Base-by-base conservation (phyloP, 257 asterid species). In the Cynanchum wilfordii region DNA sequence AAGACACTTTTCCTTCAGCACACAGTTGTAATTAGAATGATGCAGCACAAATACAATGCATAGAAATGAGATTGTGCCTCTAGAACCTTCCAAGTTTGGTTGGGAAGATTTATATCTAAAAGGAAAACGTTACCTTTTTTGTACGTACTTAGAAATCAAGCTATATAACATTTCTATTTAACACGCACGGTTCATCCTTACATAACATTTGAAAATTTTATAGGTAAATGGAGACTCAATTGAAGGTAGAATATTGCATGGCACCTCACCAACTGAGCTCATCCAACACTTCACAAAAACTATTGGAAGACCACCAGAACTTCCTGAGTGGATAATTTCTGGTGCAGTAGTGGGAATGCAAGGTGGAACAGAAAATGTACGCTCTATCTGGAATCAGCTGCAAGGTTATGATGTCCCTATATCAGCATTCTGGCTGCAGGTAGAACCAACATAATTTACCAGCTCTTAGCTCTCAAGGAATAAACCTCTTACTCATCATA, bases 351-450 rank as follows among this genome's bases (percentile, higher is more conserved):
- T 93, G 71, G 98, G 98, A 68, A 86, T 93, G 91, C 98, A 93
- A 79, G 98, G 98, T 12, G 98, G 98, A 73, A 91, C 96, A 1
- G 80, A 84, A 51, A 74, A 76, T 1, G 95, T 93, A 9, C 87
- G 88, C 64, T 36, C 54, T 13, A 71, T 81, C 68, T 93, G 89
- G 97, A 83, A 86, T 16, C 79, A 88, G 75, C 86, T 93, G 62
- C 82, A 80, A 72, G 75, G 57, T 77, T 77, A 82, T 24, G 89
- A 85, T 20, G 95, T 96, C 50, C 98, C 97, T n/a, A 72, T 93
- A 80, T 93, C 98, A 68, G 95, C 97, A 81, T 93, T 93, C 80
- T 93, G 98, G 98, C 75, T 94, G 86, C 97, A 94, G 96, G 98
- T 91, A 79, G 22, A 73, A 36, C 17, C 47, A 45, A 70, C 22